These are phyloP conservation scores for Phytopythium boreale DNA, from an alignment of 352 stramenopile genomes.

Conservation along the genomic window DNA sequence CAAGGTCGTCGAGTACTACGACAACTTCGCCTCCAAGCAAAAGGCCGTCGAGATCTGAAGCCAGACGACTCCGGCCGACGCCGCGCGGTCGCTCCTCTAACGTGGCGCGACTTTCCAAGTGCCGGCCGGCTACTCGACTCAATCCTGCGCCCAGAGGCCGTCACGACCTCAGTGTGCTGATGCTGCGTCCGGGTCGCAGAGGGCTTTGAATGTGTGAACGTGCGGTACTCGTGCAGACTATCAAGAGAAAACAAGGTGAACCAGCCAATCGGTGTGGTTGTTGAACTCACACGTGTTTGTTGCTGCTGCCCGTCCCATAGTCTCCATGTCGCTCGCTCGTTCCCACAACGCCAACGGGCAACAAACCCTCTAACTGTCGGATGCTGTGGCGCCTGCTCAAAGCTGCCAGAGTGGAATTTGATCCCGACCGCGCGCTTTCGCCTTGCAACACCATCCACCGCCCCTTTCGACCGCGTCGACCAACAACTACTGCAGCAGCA, in stretches of 20 bases:
- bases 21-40: slow-evolving; percentile 84
- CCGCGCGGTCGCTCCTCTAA: slow-evolving; percentile 17
- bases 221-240: slow-evolving; percentile 1
- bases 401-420: not conserved
- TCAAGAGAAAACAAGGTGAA: not conserved
- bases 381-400: not conserved
- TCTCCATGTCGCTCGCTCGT: not conserved
- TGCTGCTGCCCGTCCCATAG: not conserved
- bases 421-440: not conserved
- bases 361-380: not conserved
- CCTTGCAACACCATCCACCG: no score
- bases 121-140: no score
- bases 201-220: not conserved
- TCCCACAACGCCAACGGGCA: not conserved
- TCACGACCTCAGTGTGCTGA: no score
- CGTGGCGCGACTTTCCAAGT: not conserved
- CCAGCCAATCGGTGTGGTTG: not conserved
- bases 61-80: slow-evolving; percentile 13
- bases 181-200: no score
- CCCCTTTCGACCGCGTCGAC: not conserved
- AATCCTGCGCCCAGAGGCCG: no score
- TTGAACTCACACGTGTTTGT: not conserved
- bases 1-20: slow-evolving; percentile 91
- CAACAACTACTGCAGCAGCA: slow-evolving; percentile 12
- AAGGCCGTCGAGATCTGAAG: slow-evolving; percentile 85